Percentiles rank a stretch among this genome's conserved stretches.
phyloP scores from a whole-genome alignment of 164 flowering plant genomes.

The Vitis rupestris region DNA sequence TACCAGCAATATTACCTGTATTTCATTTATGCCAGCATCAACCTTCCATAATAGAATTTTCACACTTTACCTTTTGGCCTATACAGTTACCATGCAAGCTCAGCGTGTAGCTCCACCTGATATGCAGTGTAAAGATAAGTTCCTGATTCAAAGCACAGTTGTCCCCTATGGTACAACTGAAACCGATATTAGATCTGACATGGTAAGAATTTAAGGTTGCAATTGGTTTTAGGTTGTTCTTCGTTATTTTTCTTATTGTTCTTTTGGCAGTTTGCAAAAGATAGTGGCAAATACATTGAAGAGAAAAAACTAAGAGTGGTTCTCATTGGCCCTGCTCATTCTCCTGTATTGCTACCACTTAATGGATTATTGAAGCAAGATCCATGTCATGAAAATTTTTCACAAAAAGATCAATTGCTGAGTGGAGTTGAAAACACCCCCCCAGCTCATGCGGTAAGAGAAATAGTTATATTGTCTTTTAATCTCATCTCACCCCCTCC shows the following conservation, averaged over 20 bases:
- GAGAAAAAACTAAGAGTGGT: slow-evolving; percentile 75
- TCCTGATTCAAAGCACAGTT: slow-evolving; percentile 75
- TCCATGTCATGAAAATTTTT: slow-evolving; percentile 13
- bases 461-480: neutral
- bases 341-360: slow-evolving; percentile 52
- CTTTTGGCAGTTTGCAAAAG: slow-evolving; percentile 62
- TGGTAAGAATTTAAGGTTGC: slow-evolving; percentile 34
- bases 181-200: slow-evolving; percentile 56
- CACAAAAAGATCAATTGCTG: slow-evolving; percentile 19
- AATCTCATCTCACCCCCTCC: neutral
- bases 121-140: slow-evolving; percentile 85
- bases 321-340: slow-evolving; percentile 48
- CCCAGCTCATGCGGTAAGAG: slow-evolving; percentile 31
- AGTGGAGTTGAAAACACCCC: slow-evolving; percentile 38
- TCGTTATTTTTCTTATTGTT: slow-evolving; percentile 13
- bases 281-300: slow-evolving; percentile 54
- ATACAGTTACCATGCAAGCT: slow-evolving; percentile 88
- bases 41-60: neutral
- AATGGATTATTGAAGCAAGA: slow-evolving; percentile 47
- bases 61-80: neutral
- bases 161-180: slow-evolving; percentile 61
- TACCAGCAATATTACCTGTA: too few relatives aligned
- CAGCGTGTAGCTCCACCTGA: slow-evolving; percentile 60
- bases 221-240: neutral
- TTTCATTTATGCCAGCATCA: neutral